phyloP scores from a whole-genome alignment of 2,329 filamentous ascomycete species.

The Colletotrichum sp. region DNA sequence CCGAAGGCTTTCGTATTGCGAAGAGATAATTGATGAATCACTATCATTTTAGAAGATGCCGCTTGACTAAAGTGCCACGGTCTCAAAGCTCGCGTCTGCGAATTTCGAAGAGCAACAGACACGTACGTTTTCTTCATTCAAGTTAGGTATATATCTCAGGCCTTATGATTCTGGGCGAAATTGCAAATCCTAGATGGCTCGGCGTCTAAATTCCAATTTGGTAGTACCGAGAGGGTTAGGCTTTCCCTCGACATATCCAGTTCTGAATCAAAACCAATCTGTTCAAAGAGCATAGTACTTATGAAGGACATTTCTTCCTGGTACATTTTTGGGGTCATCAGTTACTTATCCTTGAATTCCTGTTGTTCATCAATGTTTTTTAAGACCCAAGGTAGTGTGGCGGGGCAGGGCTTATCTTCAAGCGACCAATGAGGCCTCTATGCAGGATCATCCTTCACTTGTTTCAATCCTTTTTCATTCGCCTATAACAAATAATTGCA shows the following conservation, averaged over 20 bases:
- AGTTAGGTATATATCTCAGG: too few relatives aligned
- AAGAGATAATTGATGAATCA: fast-evolving
- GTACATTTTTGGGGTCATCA: background rate
- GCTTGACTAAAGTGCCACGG: fast-evolving
- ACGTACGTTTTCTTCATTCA: too few relatives aligned
- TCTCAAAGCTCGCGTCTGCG: fast-evolving
- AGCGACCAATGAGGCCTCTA: background rate
- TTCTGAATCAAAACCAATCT: fast-evolving
- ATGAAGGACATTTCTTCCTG: background rate
- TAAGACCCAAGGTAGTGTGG: too few relatives aligned
- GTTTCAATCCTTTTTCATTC: fast-evolving
- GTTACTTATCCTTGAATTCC: fast-evolving
- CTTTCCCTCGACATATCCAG: background rate
- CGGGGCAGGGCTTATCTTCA: background rate
- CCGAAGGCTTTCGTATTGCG: background rate
- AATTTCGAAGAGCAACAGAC: fast-evolving
- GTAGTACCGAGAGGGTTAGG: background rate
- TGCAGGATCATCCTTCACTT: background rate
- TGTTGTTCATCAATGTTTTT: background rate
- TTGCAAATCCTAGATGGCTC: background rate
- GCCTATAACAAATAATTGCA: background rate
- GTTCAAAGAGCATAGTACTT: background rate
- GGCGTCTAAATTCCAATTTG: background rate
- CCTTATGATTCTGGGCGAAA: fast-evolving
- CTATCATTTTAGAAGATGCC: fast-evolving